Evolutionary conservation across 306 rosid genomes (phyloP).

Genomic region (Vigna trinervia): DNA sequence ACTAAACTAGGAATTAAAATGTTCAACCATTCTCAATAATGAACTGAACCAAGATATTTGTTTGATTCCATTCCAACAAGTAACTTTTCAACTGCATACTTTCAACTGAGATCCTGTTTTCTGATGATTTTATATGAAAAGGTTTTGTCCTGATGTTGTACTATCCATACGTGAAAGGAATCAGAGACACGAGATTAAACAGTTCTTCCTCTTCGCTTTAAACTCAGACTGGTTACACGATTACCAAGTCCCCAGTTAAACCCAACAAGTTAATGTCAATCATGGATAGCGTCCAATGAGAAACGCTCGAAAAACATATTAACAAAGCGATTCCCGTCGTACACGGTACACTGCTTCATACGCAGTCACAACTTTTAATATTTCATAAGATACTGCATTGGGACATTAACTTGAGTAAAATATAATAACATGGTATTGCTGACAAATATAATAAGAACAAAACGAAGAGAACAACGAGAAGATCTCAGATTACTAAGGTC

Average conservation of each 20-base stretch:
- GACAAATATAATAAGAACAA: conserved; percentile 38
- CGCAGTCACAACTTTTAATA: background rate
- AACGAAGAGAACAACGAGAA: conserved; percentile 14
- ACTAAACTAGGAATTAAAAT: no score
- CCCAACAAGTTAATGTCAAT: background rate
- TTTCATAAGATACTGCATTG: background rate
- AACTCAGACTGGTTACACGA: conserved; percentile 1
- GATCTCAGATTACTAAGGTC: conserved; percentile 5
- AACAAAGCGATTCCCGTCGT: conserved; percentile 17
- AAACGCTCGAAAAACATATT: conserved; percentile 36
- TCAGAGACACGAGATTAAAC: conserved; percentile 13
- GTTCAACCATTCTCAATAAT: no score
- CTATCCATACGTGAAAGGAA: background rate
- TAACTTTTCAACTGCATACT: no score
- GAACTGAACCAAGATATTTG: no score
- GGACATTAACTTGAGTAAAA: conserved; percentile 2
- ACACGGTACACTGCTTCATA: conserved; percentile 30
- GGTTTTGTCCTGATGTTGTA: conserved; percentile 4
- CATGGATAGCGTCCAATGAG: conserved; percentile 34
- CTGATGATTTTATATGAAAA: background rate
- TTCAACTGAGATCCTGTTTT: conserved; percentile 19
- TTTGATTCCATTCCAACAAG: no score
- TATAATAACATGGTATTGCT: background rate
- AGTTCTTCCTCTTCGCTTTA: background rate
- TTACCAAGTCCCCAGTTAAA: conserved; percentile 17